Evolutionary conservation across 345 rosid species (phyloP).

Genomic region (Combretum micranthum): DNA sequence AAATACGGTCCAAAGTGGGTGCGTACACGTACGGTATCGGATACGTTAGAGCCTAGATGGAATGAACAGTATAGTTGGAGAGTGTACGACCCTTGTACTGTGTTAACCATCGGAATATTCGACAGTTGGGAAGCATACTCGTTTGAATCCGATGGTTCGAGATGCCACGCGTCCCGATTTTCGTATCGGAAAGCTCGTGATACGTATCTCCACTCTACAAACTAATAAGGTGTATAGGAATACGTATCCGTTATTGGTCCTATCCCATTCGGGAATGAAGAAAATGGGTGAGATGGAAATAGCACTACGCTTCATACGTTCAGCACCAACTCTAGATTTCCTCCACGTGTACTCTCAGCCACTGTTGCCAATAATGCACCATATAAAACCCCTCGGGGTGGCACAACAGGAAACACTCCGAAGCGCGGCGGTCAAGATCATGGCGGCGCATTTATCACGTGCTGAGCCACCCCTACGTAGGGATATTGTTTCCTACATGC

Average conservation of each 20-base stretch:
- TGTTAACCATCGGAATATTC: slow-evolving; percentile 66
- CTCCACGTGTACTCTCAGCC: slow-evolving; percentile 83
- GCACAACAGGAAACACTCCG: slow-evolving; percentile 50
- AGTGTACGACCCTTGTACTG: slow-evolving; percentile 83
- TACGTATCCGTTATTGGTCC: slow-evolving; percentile 49
- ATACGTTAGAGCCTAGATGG: slow-evolving; percentile 76
- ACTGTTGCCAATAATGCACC: slow-evolving; percentile 70
- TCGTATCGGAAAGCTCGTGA: slow-evolving; percentile 62
- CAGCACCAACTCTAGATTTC: slow-evolving; percentile 60
- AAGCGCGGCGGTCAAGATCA: slow-evolving; percentile 40
- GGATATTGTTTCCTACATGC: slow-evolving; percentile 66
- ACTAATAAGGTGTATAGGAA: slow-evolving; percentile 60
- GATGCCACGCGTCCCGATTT: slow-evolving; percentile 52
- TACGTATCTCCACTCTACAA: slow-evolving; percentile 67
- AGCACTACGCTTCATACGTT: slow-evolving; percentile 63
- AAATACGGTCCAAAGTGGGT: slow-evolving; percentile 89
- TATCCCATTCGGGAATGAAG: slow-evolving; percentile 48
- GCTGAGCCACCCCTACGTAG: slow-evolving; percentile 69
- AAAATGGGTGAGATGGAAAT: slow-evolving; percentile 73
- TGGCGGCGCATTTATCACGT: slow-evolving; percentile 55
- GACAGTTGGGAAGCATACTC: slow-evolving; percentile 44
- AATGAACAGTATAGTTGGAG: slow-evolving; percentile 93
- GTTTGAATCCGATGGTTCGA: slow-evolving; percentile 26
- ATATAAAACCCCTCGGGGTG: slow-evolving; percentile 55
- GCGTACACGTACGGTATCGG: slow-evolving; percentile 73